Base-by-base conservation (phyloP, 1,284 basidiomycete species). In the Pseudozyma hubeiensis region DNA sequence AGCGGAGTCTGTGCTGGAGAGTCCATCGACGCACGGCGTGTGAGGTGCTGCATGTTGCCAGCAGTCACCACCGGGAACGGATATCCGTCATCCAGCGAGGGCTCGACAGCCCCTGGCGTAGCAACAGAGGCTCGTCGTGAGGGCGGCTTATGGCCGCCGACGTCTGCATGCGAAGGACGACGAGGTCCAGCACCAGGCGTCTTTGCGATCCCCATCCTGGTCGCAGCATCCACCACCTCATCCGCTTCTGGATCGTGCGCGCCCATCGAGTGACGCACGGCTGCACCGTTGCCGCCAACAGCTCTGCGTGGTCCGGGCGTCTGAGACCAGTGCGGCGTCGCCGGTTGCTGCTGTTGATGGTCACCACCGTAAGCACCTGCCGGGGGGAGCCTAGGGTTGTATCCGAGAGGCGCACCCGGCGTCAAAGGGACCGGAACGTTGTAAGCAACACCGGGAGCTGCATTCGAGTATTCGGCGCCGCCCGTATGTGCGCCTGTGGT, bases 241-340 rank as follows among this genome's bases (percentile, higher is more conserved):
- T 64, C 62, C 19, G 49, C 65, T 13, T 57, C 59, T 1, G 44
- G 16, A 24, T 56, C 34, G 37, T 52, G 45, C 8, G 53, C 39
- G 14, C 16, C 52, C 24, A 52, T 33, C 9, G 54, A 60, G 29
- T 58, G 62, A 4, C 57, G 57, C 39, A 11, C n/a, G 11, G 39
- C 10, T 8, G 29, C 45, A 4, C 19, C 34, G 13, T 33, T 14
- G 24, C 49, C 37, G 17, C 37, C 49, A 30, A 10, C 41, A 7
- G 13, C 48, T 11, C 64, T 33, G 29, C 65, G 54, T 39, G 64
- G 56, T 13, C 69, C 52, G 13, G 71, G 52, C 9, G 54, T 60
- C 57, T 79, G 78, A 16, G 80, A 79, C 79, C 77, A 80, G 46
- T 81, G 76, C 16, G 77, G 78, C 29, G 78, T 79, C 3, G 77